A percentile compares a stretch with the other conserved stretches of the same genome.
Conservation (phyloP, 208 protist genomes). For the Acanthamoeba triangularis region DNA sequence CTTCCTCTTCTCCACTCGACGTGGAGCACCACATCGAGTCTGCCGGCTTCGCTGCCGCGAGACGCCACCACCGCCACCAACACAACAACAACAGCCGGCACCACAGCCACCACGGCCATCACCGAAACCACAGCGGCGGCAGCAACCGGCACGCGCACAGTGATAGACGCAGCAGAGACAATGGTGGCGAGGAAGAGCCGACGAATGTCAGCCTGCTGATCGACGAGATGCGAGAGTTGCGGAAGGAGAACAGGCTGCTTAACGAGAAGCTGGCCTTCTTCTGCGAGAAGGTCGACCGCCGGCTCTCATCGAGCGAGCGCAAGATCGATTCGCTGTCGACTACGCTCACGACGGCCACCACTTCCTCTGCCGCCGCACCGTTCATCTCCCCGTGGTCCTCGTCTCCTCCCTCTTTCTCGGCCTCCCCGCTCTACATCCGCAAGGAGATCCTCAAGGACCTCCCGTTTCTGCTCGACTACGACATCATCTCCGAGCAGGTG, state of each 20-base stretch:
- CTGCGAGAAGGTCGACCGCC: constrained; percentile 40
- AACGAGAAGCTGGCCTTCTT: constrained; percentile 10
- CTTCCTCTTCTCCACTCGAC: neutral
- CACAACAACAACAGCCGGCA: neutral
- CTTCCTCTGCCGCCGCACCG: neutral
- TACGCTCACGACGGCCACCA: neutral
- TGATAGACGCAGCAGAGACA: neutral
- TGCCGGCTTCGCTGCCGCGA: neutral
- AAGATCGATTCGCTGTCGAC: constrained; percentile 24
- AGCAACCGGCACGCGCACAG: neutral
- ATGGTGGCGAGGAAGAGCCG: neutral
- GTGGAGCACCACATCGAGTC: neutral
- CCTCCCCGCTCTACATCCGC: constrained; percentile 1
- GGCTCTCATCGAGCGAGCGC: neutral
- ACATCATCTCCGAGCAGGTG: constrained; percentile 23
- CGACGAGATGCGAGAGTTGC: neutral
- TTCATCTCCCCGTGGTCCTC: neutral
- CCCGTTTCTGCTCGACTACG: constrained; percentile 16
- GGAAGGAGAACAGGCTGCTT: constrained; percentile 10
- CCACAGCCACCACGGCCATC: neutral
- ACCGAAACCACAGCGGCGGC: neutral
- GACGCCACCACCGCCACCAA: neutral
- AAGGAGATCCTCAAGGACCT: constrained; percentile 42
- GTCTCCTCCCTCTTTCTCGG: neutral
- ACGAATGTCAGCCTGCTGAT: neutral